Conservation (phyloP, 257 asterid genomes). For the Agastache rugosa region DNA sequence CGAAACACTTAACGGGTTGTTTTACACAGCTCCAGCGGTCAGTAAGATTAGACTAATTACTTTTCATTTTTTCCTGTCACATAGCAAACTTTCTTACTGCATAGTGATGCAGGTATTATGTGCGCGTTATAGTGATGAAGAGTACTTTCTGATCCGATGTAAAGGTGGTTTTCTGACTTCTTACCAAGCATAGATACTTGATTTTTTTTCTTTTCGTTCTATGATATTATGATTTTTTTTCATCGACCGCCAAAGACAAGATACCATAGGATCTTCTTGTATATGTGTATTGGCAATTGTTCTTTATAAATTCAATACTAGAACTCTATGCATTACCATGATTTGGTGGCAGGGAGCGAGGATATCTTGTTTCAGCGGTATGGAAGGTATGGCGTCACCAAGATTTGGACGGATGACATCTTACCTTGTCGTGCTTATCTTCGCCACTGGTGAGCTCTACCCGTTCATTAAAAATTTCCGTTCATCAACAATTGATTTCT, state of each 20-base stretch:
- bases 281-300: conserved; percentile 9
- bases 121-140: conserved; percentile 84
- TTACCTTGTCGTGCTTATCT: conserved; percentile 92
- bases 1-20: conserved; percentile 82
- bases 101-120: conserved; percentile 65
- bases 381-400: conserved; percentile 64
- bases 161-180: conserved; percentile 54
- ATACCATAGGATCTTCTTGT: conserved; percentile 20
- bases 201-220: background rate
- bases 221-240: background rate
- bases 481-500: background rate
- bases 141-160: conserved; percentile 79
- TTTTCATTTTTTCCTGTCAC: background rate
- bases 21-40: conserved; percentile 76
- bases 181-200: conserved; percentile 10
- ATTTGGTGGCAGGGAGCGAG: conserved; percentile 57
- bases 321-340: conserved; percentile 21
- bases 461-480: background rate
- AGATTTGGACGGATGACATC: conserved; percentile 89
- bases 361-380: conserved; percentile 68
- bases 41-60: conserved; percentile 35
- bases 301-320: conserved; percentile 13
- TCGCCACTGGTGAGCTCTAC: conserved; percentile 85
- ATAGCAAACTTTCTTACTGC: conserved; percentile 15
- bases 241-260: background rate